phyloP scores from a whole-genome alignment of 169 alveolate species.

The Plasmodium cynomolgi region DNA sequence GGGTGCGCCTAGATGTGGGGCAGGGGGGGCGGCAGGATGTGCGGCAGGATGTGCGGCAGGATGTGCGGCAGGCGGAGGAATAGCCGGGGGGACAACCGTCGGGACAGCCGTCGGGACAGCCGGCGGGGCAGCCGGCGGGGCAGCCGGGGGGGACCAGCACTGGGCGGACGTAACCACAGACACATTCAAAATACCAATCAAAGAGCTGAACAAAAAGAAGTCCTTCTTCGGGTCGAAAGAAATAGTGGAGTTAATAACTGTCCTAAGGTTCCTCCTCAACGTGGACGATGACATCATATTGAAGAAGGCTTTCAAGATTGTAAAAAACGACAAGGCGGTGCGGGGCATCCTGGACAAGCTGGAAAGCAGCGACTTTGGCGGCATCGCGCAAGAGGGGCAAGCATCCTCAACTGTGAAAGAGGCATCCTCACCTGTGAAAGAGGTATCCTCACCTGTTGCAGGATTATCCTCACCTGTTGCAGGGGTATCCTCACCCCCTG shows the following conservation, averaged over 20 bases:
- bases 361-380: background rate
- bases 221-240: slow-evolving; percentile 58
- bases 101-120: background rate
- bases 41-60: too few species aligned
- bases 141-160: background rate
- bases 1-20: background rate
- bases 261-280: slow-evolving; percentile 34
- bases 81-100: too few species aligned
- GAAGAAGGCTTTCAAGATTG: slow-evolving; percentile 45
- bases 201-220: slow-evolving; percentile 51
- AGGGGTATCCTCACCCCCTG: too few species aligned
- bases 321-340: slow-evolving; percentile 20
- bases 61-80: too few species aligned
- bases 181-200: slow-evolving; percentile 32
- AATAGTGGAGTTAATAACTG: slow-evolving; percentile 39
- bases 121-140: background rate
- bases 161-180: slow-evolving; percentile 5
- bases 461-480: too few species aligned
- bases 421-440: too few species aligned
- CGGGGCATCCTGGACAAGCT: slow-evolving; percentile 6
- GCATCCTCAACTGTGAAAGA: background rate
- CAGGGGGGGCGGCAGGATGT: too few species aligned
- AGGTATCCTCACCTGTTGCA: too few species aligned
- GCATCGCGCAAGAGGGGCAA: too few species aligned
- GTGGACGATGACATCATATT: slow-evolving; percentile 50